These are phyloP conservation scores for Paecilomyces niveus DNA, from an alignment of 2,329 filamentous ascomycete species.

Conservation along the genomic window DNA sequence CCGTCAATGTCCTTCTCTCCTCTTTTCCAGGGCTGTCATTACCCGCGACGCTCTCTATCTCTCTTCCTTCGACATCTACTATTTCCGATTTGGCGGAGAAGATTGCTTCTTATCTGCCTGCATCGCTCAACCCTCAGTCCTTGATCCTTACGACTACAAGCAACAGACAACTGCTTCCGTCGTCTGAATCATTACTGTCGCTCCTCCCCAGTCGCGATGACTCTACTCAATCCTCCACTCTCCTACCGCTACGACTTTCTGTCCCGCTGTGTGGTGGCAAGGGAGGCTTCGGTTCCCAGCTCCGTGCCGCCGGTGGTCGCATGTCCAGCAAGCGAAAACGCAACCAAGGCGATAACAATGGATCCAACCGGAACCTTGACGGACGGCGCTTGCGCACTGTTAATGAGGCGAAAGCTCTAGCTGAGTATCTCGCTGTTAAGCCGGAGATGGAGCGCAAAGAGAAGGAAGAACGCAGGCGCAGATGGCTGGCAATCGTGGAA, in stretches of 20 bases:
- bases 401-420: conserved; percentile 88
- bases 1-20: conserved; percentile 75
- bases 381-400: conserved; percentile 85
- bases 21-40: conserved; percentile 77
- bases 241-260: conserved; percentile 76
- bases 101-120: conserved; percentile 51
- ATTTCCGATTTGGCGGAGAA: conserved; percentile 59
- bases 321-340: conserved; percentile 96
- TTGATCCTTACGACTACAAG: conserved; percentile 76
- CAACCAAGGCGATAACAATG: conserved; percentile 74
- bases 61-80: conserved; percentile 58
- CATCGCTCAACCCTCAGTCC: conserved; percentile 50
- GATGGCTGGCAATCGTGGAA: conserved; percentile 86
- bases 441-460: conserved; percentile 96
- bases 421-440: conserved; percentile 90
- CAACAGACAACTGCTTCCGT: conserved; percentile 60
- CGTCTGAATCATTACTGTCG: conserved; percentile 51
- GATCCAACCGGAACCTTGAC: conserved; percentile 87
- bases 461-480: conserved; percentile 70
- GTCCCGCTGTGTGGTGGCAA: conserved; percentile 84
- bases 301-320: conserved; percentile 91
- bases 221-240: conserved; percentile 48
- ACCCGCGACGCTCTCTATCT: conserved; percentile 74
- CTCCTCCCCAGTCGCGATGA: conserved; percentile 47
- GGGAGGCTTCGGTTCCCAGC: conserved; percentile 93